phyloP scores from a whole-genome alignment of 2,329 filamentous ascomycete genomes.

The Scedosporium dehoogii region DNA sequence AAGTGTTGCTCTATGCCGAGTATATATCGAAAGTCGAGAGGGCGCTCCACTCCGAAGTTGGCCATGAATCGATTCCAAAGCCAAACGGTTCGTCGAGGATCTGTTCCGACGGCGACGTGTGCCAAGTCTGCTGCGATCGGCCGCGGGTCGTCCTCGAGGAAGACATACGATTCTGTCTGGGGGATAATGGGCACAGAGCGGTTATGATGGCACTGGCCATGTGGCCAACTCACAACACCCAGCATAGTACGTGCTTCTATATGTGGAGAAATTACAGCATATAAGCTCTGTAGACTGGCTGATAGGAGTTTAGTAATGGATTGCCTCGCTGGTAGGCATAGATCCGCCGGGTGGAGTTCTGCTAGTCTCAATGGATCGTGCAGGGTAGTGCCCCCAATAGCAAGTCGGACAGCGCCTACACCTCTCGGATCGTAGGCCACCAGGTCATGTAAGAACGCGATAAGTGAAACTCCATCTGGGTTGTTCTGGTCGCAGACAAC shows the following conservation, averaged over 20 bases:
- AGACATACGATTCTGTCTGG: neutral
- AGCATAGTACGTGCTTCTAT: neutral
- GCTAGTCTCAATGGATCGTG: neutral
- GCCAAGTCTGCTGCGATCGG: neutral
- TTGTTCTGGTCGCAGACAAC: neutral
- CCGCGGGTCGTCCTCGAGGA: neutral
- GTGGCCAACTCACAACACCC: neutral
- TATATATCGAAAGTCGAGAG: neutral
- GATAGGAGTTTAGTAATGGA: neutral
- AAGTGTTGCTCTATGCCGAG: neutral
- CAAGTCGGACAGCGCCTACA: neutral
- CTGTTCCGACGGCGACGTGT: neutral
- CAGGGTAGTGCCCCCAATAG: neutral
- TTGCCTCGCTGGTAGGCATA: neutral
- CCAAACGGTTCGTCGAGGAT: neutral
- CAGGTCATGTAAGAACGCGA: neutral
- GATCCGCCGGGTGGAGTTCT: neutral
- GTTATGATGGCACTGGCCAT: neutral
- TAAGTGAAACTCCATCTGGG: neutral
- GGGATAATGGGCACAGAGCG: neutral
- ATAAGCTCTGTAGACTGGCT: neutral
- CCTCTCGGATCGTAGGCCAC: neutral
- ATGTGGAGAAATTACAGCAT: neutral
- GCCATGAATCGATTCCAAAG: neutral
- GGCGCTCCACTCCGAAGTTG: neutral